These are phyloP conservation scores for Saccharomyces paradoxus DNA, from an alignment of 805 yeast genomes.

Conservation along the genomic window DNA sequence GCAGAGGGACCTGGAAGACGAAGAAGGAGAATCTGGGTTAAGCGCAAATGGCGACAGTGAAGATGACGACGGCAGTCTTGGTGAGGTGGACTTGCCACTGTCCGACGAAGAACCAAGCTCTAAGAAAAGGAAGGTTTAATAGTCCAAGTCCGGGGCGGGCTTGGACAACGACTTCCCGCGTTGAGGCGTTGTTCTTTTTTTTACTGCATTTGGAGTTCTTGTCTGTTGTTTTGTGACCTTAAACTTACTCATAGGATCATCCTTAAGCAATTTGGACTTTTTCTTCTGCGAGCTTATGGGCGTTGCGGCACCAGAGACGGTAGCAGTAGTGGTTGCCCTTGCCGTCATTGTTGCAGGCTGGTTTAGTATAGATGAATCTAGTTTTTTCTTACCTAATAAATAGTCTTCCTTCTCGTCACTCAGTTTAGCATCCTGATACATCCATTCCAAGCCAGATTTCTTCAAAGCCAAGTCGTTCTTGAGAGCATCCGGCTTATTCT, in stretches of 20 bases:
- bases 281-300: neutral
- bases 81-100: conserved; percentile 11
- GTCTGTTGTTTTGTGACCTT: conserved; percentile 6
- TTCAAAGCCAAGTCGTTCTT: neutral
- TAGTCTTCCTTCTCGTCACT: conserved; percentile 14
- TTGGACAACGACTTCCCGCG: neutral
- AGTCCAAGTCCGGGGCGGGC: neutral
- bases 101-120: conserved; percentile 1
- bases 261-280: conserved; percentile 13
- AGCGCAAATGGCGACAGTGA: conserved; percentile 38
- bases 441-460: conserved; percentile 63
- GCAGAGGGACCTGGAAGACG: conserved; percentile 54
- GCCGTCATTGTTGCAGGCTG: neutral
- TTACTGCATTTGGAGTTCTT: neutral
- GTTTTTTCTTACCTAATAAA: conserved; percentile 16
- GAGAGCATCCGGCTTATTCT: conserved; percentile 20
- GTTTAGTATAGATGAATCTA: conserved; percentile 10
- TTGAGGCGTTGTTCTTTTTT: neutral
- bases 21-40: conserved; percentile 21
- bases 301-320: neutral
- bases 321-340: neutral
- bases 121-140: conserved; percentile 2
- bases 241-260: conserved; percentile 25
- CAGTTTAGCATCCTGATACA: conserved; percentile 50
- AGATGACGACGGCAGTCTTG: conserved; percentile 6